These are phyloP conservation scores for Trypanosoma platydactyli DNA, from an alignment of 208 protist species.

Conservation along the genomic window DNA sequence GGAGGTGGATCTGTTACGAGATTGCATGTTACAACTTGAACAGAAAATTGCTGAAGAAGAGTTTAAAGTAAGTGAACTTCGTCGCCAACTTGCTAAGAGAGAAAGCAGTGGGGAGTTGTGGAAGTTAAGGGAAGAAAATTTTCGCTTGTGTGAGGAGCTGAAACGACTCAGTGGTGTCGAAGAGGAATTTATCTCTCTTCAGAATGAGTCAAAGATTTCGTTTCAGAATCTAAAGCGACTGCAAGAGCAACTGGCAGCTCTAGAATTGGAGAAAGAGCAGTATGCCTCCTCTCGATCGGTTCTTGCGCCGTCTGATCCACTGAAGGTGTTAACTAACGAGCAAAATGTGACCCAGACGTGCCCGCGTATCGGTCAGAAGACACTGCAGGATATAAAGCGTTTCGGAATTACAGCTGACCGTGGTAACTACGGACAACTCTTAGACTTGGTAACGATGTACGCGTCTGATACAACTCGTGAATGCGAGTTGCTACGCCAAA, in stretches of 20 bases:
- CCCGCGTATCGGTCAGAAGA: conserved; percentile 1
- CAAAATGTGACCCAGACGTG: neutral
- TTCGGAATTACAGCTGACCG: conserved; percentile 12
- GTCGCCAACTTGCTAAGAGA: conserved; percentile 3
- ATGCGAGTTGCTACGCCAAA: conserved; percentile 15
- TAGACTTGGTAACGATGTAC: conserved; percentile 6
- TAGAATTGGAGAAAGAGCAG: conserved; percentile 6
- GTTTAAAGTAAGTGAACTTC: conserved; percentile 19
- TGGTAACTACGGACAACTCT: conserved; percentile 2
- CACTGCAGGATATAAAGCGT: conserved; percentile 16
- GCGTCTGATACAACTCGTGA: conserved; percentile 4
- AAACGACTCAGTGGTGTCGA: conserved; percentile 22
- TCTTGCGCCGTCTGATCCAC: neutral
- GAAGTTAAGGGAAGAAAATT: conserved; percentile 9
- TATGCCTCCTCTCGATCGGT: neutral
- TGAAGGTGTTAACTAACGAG: neutral
- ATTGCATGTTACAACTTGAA: conserved; percentile 20
- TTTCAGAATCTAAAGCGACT: neutral
- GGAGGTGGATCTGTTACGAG: conserved; percentile 23
- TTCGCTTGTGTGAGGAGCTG: conserved; percentile 7
- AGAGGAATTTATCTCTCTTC: neutral
- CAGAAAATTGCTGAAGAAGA: conserved; percentile 24
- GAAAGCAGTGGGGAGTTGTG: conserved; percentile 25
- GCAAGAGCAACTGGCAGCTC: neutral
- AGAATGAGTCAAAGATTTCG: neutral